Evolutionary conservation across 2,329 filamentous ascomycete species (phyloP), one percentile per base, ranked within the genome.

Genomic region (Diplodia intermedia): DNA sequence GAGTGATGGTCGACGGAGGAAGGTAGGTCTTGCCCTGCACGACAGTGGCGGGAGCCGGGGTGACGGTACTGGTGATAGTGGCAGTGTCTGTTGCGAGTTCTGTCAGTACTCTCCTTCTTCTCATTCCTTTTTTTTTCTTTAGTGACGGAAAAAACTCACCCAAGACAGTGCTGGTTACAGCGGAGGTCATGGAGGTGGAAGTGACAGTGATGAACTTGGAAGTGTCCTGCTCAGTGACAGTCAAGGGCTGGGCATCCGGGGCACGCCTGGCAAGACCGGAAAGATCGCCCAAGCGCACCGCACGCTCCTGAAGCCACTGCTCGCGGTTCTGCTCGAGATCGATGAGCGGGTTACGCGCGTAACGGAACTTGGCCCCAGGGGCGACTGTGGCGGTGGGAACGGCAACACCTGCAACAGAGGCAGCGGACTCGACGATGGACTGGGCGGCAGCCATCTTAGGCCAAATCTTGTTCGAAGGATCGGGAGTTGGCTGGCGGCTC

Each of bases 181-280:
- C 62, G 26, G 69, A 18, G 29, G 69, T 69, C 1, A 71, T 77
- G 40, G 68, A 69, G 8, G 72, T 75, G n/a, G 66, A 57, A 2
- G 76, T 76, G 1, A 61, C 52, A 3, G 75, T 77, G 3, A 60
- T 31, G 63, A 72, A 79, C 47, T 76, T 57, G 7, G 69, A 62
- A 4, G 76, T 76, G 61, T 75, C 71, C 14, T 73, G 72, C 2
- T 76, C 72, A 6, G 77, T 80, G 26, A 78, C 70, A 2, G 74
- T 74, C 33, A 78, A 70, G 8, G 75, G 76, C 40, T 76, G 74
- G 50, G 71, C 71, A 57, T 81, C 79, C 0, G 78, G 78, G 61
- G 76, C 76, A 49, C 79, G 77, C 57, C 70, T 73, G n/a, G 72
- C 69, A 18, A 74, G 54, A 47, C 54, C 62, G 11, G 36, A 62